Evolutionary conservation across 208 protist species (phyloP), one percentile per base, ranked within the genome.

Genomic region (Crithidia acanthocephali): DNA sequence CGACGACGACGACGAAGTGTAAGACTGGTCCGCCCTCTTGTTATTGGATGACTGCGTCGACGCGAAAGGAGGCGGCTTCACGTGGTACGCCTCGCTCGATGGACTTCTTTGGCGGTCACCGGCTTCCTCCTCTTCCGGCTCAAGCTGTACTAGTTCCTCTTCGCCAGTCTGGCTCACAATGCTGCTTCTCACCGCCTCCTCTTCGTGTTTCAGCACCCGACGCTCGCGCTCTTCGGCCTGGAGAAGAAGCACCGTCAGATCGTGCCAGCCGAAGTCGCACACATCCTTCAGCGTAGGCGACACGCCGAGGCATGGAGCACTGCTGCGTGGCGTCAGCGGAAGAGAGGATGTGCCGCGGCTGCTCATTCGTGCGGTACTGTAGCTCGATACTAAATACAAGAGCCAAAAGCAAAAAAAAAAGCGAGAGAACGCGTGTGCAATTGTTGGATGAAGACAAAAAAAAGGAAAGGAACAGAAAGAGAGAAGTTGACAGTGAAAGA

Each of bases 401-500:
- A n/a, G n/a, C n/a, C 2, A 58, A 58, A 22, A 61, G 35, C 2
- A 47, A 61, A 30, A 61, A 47, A 61, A 28, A 40, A 40, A n/a
- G n/a, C n/a, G 18, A 58, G 40, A 23, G 3, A 40, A 2, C 11
- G 2, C 10, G n/a, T 20, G 18, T 40, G 53, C 15, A 50, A 22
- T 6, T 13, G 37, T 16, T 2, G 2, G n/a, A 45, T 15, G 1
- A 22, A 61, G 10, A 56, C 28, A 51, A 53, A 67, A 40, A 51
- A 23, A 27, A 45, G 33, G 6, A 68, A 68, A 47, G 59, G 55
- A 30, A 61, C 18, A 52, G 30, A 60, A 45, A 56, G 40, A 60
- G 4, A 47, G 64, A 16, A 61, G 33, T 71, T 16, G 28, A 72
- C 28, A 74, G 30, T 60, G 53, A 28, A 42, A 80, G 40, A 9